Percentiles rank a stretch among this genome's conserved stretches.
These are phyloP conservation scores for Ormosia emarginata DNA, from an alignment of 306 rosid species.

Conservation along the genomic window DNA sequence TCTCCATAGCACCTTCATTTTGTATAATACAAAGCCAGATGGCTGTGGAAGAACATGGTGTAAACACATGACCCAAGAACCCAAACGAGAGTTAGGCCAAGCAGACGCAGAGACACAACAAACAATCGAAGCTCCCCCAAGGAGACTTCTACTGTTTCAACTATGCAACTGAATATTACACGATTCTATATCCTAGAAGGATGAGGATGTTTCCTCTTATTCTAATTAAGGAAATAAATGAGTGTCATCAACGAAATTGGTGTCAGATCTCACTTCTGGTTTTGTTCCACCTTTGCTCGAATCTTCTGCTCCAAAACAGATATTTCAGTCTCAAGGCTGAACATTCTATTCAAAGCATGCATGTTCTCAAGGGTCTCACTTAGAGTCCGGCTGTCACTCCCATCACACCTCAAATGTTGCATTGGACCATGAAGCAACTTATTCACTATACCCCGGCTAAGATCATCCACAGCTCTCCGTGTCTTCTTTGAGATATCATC, in stretches of 20 bases:
- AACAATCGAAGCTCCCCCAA: slow-evolving; percentile 36
- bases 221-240: slow-evolving; percentile 42
- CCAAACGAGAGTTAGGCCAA: slow-evolving; percentile 29
- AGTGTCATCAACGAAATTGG: slow-evolving; percentile 28
- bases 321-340: slow-evolving; percentile 89
- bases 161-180: slow-evolving; percentile 38
- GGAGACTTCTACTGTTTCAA: slow-evolving; percentile 29
- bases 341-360: slow-evolving; percentile 98
- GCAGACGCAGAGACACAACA: slow-evolving; percentile 24
- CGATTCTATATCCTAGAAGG: slow-evolving; percentile 23
- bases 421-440: slow-evolving; percentile 98
- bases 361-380: slow-evolving; percentile 94
- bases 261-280: slow-evolving; percentile 53
- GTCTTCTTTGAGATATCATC: slow-evolving; percentile 91
- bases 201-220: slow-evolving; percentile 54
- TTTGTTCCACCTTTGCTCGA: slow-evolving; percentile 95
- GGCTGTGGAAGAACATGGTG: slow-evolving; percentile 20
- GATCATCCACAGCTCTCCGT: slow-evolving; percentile 89
- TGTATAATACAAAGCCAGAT: slow-evolving; percentile 41
- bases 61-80: slow-evolving; percentile 25
- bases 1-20: slow-evolving; percentile 31
- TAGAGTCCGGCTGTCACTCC: slow-evolving; percentile 87
- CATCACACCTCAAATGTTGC: slow-evolving; percentile 98
- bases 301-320: slow-evolving; percentile 86
- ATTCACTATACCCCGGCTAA: slow-evolving; percentile 94